These are phyloP conservation scores for Phanerodontia chrysosporium DNA, from an alignment of 768 basidiomycete species.

Conservation along the genomic window DNA sequence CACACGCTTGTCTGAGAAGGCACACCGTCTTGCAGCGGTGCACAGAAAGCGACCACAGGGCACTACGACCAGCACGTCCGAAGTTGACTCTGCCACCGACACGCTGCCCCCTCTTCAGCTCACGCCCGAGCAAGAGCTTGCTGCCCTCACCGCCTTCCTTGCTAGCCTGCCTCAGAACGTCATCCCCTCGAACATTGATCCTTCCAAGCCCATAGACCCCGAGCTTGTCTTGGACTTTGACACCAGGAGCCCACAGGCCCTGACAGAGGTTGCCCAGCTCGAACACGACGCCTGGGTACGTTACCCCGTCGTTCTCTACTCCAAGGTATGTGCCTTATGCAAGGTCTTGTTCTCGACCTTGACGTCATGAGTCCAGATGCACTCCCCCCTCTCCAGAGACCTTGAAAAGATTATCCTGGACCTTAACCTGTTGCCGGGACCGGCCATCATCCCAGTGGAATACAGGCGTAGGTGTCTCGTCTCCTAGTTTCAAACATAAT, in stretches of 20 bases:
- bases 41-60: constrained; percentile 6
- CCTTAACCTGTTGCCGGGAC: constrained; percentile 56
- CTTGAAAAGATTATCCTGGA: constrained; percentile 53
- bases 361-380: constrained; percentile 36
- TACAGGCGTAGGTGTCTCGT: constrained; percentile 38
- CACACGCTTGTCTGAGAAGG: constrained; percentile 25
- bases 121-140: constrained; percentile 58
- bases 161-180: constrained; percentile 28
- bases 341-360: neutral
- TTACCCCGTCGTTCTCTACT: constrained; percentile 73
- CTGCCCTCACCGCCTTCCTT: constrained; percentile 53
- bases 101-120: constrained; percentile 42
- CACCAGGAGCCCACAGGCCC: constrained; percentile 57
- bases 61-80: constrained; percentile 3
- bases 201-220: constrained; percentile 65
- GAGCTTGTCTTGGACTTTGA: constrained; percentile 83
- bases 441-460: constrained; percentile 70
- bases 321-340: constrained; percentile 44
- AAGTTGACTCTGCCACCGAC: neutral
- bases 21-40: constrained; percentile 25
- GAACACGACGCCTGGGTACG: constrained; percentile 65
- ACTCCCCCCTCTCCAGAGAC: constrained; percentile 64
- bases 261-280: constrained; percentile 55
- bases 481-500: neutral
- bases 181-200: constrained; percentile 64